phyloP scores from a whole-genome alignment of 2,329 filamentous ascomycete species.

The Blastomyces parvus region DNA sequence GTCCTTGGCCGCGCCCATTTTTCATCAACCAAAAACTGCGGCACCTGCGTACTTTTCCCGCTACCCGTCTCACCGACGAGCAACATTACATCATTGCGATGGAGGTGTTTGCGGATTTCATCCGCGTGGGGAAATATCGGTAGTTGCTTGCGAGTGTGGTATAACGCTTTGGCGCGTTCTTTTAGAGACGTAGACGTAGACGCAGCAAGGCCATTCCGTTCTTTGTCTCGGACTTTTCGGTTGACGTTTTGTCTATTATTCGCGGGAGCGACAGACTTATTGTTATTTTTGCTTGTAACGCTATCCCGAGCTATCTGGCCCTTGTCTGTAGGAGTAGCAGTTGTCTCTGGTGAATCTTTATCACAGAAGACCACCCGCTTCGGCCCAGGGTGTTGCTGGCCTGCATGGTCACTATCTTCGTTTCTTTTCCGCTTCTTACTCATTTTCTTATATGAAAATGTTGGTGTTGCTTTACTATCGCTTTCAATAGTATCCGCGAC shows the following conservation, averaged over 20 bases:
- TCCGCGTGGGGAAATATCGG: conserved; percentile 71
- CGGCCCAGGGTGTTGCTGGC: conserved; percentile 5
- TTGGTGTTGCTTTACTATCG: neutral
- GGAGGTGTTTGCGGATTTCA: conserved; percentile 57
- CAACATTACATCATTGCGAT: conserved; percentile 63
- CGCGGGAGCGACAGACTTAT: neutral
- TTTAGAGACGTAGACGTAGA: conserved; percentile 26
- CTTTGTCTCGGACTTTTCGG: conserved; percentile 13
- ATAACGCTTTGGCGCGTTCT: conserved; percentile 41
- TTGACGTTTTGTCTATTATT: conserved; percentile 4
- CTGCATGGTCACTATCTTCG: conserved; percentile 15
- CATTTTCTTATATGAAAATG: conserved; percentile 16
- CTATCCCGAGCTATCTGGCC: neutral
- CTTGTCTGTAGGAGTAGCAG: neutral
- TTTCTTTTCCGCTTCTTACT: conserved; percentile 29
- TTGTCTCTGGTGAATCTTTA: conserved; percentile 6
- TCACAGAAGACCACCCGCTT: conserved; percentile 10
- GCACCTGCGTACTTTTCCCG: conserved; percentile 93
- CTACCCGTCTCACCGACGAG: conserved; percentile 91
- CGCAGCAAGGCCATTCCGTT: conserved; percentile 16
- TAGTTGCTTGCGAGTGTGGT: conserved; percentile 53
- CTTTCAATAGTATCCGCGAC: neutral
- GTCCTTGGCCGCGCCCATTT: conserved; percentile 62
- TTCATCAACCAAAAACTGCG: conserved; percentile 74
- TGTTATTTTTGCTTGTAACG: conserved; percentile 3